Conservation (phyloP, 1,284 basidiomycete species). For the Entoloma clypeatum region DNA sequence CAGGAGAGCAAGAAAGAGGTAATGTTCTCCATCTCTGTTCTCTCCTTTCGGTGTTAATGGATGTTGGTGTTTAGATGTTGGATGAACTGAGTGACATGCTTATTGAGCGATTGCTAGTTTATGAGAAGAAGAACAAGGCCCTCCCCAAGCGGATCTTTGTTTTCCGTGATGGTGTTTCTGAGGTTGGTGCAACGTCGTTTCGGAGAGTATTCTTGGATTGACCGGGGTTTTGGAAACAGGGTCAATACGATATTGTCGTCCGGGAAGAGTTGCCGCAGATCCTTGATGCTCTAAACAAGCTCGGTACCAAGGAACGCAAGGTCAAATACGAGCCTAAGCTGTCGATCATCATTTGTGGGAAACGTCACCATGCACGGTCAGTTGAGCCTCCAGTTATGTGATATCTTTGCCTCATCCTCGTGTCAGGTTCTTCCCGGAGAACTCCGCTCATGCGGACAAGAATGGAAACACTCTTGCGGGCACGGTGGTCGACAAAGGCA, state of each 20-base stretch:
- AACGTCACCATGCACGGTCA: conserved; percentile 70
- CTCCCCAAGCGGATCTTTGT: conserved; percentile 65
- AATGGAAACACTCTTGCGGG: conserved; percentile 75
- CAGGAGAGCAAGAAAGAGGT: conserved; percentile 68
- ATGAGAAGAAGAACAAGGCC: conserved; percentile 45
- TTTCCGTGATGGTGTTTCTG: conserved; percentile 74
- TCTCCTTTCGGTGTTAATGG: background rate
- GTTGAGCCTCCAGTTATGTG: background rate
- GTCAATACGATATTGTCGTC: conserved; percentile 62
- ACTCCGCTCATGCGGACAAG: conserved; percentile 41
- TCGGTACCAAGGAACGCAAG: conserved; percentile 40
- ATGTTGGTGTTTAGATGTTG: conserved; percentile 50
- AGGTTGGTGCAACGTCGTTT: conserved; percentile 38
- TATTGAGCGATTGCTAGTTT: conserved; percentile 59
- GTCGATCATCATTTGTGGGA: conserved; percentile 74
- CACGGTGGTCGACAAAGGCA: conserved; percentile 70
- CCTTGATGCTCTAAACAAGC: conserved; percentile 50
- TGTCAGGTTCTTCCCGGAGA: conserved; percentile 52
- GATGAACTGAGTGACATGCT: conserved; percentile 63
- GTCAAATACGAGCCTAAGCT: conserved; percentile 56
- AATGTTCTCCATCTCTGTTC: conserved; percentile 11
- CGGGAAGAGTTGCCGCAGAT: conserved; percentile 56
- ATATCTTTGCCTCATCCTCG: conserved; percentile 3
- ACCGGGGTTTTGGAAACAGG: conserved; percentile 35
- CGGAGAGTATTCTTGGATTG: conserved; percentile 1